A percentile compares a stretch with the other conserved stretches of the same genome.
Evolutionary conservation across 2,329 filamentous ascomycete species (phyloP).

Genomic region (Cladosporium halotolerans): DNA sequence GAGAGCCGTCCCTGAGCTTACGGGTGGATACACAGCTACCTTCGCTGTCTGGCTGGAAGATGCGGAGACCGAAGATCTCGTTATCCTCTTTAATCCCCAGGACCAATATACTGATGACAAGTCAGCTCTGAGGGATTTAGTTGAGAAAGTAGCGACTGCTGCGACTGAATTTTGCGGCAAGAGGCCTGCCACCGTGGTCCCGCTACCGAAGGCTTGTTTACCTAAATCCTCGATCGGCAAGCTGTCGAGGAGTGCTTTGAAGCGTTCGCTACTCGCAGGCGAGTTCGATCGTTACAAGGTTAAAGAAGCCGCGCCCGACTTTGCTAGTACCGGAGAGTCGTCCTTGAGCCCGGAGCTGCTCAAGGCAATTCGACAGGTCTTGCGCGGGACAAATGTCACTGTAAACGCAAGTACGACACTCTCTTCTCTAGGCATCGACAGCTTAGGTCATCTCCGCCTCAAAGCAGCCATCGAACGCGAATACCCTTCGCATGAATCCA

Average conservation of each 20-base stretch:
- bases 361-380: conserved; percentile 11
- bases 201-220: conserved; percentile 16
- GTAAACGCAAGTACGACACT: background rate
- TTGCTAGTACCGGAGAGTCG: background rate
- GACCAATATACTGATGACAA: conserved; percentile 11
- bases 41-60: conserved; percentile 20
- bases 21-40: conserved; percentile 15
- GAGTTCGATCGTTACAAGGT: conserved; percentile 13
- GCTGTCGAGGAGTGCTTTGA: conserved; percentile 19
- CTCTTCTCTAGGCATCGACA: conserved; percentile 13
- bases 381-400: conserved; percentile 11
- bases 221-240: conserved; percentile 23
- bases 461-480: conserved; percentile 18
- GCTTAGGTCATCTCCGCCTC: conserved; percentile 16
- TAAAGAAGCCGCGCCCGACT: background rate
- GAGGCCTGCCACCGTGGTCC: conserved; percentile 16
- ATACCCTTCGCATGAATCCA: background rate
- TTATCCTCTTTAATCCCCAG: conserved; percentile 19
- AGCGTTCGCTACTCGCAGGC: conserved; percentile 10
- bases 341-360: conserved; percentile 8
- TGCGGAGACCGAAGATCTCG: conserved; percentile 16
- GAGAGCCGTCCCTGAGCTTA: conserved; percentile 14
- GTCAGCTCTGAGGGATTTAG: conserved; percentile 13
- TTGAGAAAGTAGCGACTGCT: conserved; percentile 16
- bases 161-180: conserved; percentile 14